Base-by-base conservation (phyloP, 192 early-diverging fungal species). In the Backusella tuberculispora region DNA sequence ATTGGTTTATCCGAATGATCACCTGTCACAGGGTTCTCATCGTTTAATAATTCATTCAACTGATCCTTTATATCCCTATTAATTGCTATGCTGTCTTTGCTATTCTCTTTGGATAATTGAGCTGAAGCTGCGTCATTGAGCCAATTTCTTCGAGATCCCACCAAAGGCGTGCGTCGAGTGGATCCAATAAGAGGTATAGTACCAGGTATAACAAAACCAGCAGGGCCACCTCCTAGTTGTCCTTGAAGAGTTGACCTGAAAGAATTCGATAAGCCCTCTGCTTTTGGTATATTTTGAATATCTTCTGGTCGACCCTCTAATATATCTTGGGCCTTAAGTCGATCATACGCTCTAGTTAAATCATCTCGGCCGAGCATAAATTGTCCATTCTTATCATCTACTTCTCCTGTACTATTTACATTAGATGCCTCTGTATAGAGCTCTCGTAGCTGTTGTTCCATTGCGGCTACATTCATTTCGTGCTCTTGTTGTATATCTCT, bases 381-480 rank as follows among this genome's bases (percentile, higher is more conserved):
- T 4, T 75, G 56, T 4, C 69, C 60, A 14, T 10, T 13, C 21
- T 66, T 64, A 50, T 68, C 75, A n/a, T 71, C 46, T 2, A 76
- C 81, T 66, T 87, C 87, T 19, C 83, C 84, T 60, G 89, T 83
- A 2, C 77, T 75, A 13, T 85, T 88, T 40, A 86, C 86, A 42
- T 88, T 87, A 69, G 88, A 76, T 41, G 92, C 80, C 0, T 87
- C 83, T 63, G 85, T 83, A 46, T 89, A 85, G 21, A 92, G 76
- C 69, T 90, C 85, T 77, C 89, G 89, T 50, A 95, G 79, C 69
- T 93, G 88, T 34, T 88, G 86, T 67, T 92, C 89, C 84, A 90
- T 85, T 37, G 85, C 88, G 26, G 88, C 84, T 47, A 92, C 75
- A 73, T 92, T 92, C 44, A 87, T 85, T 48, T 88, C 86, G 50